phyloP scores from a whole-genome alignment of 176 grass and related monocot genomes.

The Aegilops speltoides region DNA sequence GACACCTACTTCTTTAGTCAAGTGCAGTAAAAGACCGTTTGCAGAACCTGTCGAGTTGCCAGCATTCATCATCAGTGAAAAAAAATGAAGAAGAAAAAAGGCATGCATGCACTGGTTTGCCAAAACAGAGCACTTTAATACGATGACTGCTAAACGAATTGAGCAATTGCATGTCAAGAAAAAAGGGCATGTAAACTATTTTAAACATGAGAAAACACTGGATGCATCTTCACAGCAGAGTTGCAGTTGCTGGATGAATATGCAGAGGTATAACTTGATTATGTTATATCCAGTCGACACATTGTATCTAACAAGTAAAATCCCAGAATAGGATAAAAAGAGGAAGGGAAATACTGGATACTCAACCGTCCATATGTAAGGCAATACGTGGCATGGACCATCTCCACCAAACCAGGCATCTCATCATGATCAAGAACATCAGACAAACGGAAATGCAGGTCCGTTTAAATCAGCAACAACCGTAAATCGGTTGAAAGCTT shows the following conservation, averaged over 20 bases:
- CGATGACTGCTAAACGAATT: too few species aligned
- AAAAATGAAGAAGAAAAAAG: too few species aligned
- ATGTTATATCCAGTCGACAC: neutral
- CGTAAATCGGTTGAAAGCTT: constrained; percentile 18
- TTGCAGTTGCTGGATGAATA: neutral
- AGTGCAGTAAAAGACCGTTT: too few species aligned
- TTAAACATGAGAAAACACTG: neutral
- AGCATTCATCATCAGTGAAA: too few species aligned
- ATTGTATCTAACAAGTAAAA: neutral
- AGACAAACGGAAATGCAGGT: constrained; percentile 33
- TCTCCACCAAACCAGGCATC: constrained; percentile 28
- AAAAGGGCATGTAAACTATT: neutral
- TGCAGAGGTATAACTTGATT: neutral
- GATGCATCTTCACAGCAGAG: too few species aligned
- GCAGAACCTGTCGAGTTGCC: too few species aligned
- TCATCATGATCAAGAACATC: constrained; percentile 26
- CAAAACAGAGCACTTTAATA: too few species aligned
- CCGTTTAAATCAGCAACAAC: constrained; percentile 22
- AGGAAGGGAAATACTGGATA: neutral
- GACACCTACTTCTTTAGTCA: too few species aligned
- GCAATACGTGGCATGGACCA: neutral
- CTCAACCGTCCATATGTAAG: constrained; percentile 4
- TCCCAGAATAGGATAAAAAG: neutral
- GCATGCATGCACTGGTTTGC: too few species aligned
- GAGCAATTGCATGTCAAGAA: too few species aligned